Percentiles rank a stretch among this genome's conserved stretches.
Conservation (phyloP, 257 asterid genomes). For the Orobanche coerulescens region DNA sequence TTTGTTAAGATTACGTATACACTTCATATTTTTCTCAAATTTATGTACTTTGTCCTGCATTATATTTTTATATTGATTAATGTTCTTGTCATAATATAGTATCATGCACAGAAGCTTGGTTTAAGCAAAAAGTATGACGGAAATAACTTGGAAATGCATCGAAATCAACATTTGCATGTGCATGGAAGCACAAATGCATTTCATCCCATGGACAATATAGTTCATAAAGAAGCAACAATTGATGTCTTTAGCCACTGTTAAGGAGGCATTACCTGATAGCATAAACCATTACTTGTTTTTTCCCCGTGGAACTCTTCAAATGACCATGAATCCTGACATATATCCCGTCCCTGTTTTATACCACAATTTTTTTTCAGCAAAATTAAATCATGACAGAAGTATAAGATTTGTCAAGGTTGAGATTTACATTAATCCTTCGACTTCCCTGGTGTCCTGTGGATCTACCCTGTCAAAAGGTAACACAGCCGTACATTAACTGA, state of each 20-base stretch:
- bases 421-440: slow-evolving; percentile 43
- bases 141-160: not conserved
- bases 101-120: slow-evolving; percentile 8
- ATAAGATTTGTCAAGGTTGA: not conserved
- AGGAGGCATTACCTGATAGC: slow-evolving; percentile 58
- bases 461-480: slow-evolving; percentile 53
- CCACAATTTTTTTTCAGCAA: not conserved
- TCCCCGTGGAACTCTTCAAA: slow-evolving; percentile 51
- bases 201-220: not conserved
- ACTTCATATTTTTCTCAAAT: not conserved
- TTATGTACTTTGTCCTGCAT: not conserved
- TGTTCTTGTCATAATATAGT: not conserved
- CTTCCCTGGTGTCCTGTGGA: slow-evolving; percentile 62
- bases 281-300: slow-evolving; percentile 52
- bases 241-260: not conserved
- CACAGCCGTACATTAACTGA: not conserved
- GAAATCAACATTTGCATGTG: slow-evolving; percentile 6
- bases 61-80: not conserved
- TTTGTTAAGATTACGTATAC: not conserved
- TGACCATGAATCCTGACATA: slow-evolving; percentile 79
- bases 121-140: not conserved
- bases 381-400: slow-evolving; percentile 2
- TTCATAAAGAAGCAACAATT: not conserved
- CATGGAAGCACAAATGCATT: slow-evolving; percentile 1
- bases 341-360: slow-evolving; percentile 48